Conservation (phyloP, 139 green algal genomes). For the Pleodorina starrii region DNA sequence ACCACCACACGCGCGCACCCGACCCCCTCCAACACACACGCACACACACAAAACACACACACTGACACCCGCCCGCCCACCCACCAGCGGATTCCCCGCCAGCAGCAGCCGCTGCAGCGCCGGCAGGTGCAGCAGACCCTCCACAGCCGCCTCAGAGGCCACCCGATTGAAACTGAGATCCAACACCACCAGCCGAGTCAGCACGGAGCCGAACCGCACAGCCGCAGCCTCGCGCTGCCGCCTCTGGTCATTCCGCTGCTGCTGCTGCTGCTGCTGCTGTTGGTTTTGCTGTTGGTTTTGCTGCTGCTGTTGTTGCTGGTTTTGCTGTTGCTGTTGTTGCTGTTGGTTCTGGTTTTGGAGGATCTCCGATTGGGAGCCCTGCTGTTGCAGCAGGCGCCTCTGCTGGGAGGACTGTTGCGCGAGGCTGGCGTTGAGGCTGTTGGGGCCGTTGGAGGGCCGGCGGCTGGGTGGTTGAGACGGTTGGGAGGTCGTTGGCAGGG, state of each 20-base stretch:
- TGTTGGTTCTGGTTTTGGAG: neutral
- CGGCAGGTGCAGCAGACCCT: conserved; percentile 46
- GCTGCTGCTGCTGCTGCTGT: neutral
- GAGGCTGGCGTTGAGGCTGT: too few species aligned
- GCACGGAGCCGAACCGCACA: neutral
- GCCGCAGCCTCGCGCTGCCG: neutral
- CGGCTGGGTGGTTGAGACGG: too few species aligned
- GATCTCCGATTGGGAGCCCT: neutral
- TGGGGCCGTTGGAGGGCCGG: too few species aligned
- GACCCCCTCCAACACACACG: too few species aligned
- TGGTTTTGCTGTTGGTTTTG: neutral
- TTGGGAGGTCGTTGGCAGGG: too few species aligned
- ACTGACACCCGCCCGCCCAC: neutral
- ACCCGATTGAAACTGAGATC: conserved; percentile 57
- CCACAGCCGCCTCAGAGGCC: neutral
- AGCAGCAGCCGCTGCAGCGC: conserved; percentile 56
- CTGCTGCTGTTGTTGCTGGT: too few species aligned
- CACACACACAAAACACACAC: too few species aligned
- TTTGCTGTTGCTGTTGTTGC: too few species aligned
- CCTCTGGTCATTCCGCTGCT: neutral
- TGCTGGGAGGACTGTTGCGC: too few species aligned
- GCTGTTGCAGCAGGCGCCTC: neutral
- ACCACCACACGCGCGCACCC: too few species aligned
- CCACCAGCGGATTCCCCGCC: conserved; percentile 61
- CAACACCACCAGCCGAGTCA: conserved; percentile 45